phyloP scores from a whole-genome alignment of 345 rosid genomes.

The Salix exigua region DNA sequence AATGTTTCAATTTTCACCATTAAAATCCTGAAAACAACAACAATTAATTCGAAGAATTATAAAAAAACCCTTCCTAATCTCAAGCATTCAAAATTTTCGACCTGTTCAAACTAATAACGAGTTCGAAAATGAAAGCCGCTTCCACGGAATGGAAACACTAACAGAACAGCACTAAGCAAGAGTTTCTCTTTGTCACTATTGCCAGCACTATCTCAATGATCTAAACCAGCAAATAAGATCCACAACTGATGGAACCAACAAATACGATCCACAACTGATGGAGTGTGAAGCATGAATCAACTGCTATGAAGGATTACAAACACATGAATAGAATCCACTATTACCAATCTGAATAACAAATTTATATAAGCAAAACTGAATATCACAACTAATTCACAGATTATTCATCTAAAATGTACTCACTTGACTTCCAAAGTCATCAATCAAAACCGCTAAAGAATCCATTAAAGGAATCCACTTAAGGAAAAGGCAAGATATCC shows the following conservation, averaged over 20 bases:
- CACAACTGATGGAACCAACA: background rate
- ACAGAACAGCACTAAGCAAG: background rate
- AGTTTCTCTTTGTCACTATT: constrained; percentile 2
- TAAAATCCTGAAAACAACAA: constrained; percentile 18
- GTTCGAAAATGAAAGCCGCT: background rate
- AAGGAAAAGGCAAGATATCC: background rate
- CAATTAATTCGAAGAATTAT: constrained; percentile 13
- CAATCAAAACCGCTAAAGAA: background rate
- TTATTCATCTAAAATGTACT: background rate
- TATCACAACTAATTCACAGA: background rate
- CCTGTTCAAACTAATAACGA: constrained; percentile 2
- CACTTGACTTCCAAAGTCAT: background rate
- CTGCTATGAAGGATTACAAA: background rate
- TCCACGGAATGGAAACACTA: background rate
- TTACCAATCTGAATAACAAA: background rate
- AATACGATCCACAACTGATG: background rate
- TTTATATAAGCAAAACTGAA: constrained; percentile 13
- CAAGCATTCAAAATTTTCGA: background rate
- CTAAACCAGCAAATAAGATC: background rate
- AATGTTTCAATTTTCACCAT: constrained; percentile 15
- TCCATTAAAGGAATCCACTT: background rate
- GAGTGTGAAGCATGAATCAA: constrained; percentile 9
- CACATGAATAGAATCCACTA: background rate
- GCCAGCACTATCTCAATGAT: background rate
- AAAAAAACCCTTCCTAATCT: background rate